Percentiles rank a stretch among this genome's conserved stretches.
phyloP scores from a whole-genome alignment of 78 protist genomes.

The Dictyostelium capitatum region DNA sequence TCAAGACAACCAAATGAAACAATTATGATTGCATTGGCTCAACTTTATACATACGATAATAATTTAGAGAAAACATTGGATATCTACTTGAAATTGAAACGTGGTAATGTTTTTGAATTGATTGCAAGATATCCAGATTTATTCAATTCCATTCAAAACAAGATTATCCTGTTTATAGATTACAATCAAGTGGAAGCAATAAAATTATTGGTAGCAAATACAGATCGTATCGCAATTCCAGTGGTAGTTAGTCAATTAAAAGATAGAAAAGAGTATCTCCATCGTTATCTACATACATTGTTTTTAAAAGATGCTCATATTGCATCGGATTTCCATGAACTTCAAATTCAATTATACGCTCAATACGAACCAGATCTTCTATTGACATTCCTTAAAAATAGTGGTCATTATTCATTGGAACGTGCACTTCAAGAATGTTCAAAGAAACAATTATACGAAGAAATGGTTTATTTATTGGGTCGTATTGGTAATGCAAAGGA shows the following conservation, averaged over 20 bases:
- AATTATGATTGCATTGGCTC: conserved; percentile 81
- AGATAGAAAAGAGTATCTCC: conserved; percentile 25
- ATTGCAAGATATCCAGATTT: conserved; percentile 80
- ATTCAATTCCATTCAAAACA: conserved; percentile 68
- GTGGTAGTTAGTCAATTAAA: conserved; percentile 82
- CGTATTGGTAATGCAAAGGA: conserved; percentile 90
- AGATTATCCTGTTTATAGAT: conserved; percentile 72
- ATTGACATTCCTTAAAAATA: conserved; percentile 76
- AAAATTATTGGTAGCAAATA: conserved; percentile 71
- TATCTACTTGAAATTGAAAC: conserved; percentile 64
- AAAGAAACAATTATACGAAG: conserved; percentile 84
- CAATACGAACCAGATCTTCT: conserved; percentile 80
- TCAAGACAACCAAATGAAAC: conserved; percentile 35
- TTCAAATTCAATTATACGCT: conserved; percentile 91
- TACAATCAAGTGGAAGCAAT: conserved; percentile 76
- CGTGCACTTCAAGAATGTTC: conserved; percentile 80
- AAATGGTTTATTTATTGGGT: conserved; percentile 88
- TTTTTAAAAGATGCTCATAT: conserved; percentile 83
- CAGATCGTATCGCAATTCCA: conserved; percentile 73
- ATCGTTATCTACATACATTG: conserved; percentile 83
- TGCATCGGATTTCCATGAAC: conserved; percentile 86
- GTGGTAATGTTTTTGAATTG: conserved; percentile 85
- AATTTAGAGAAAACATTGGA: conserved; percentile 85
- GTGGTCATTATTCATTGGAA: conserved; percentile 84
- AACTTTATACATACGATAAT: conserved; percentile 65